A percentile compares a stretch with the other conserved stretches of the same genome.
These are phyloP conservation scores for Termitomyces sp. DNA, from an alignment of 768 basidiomycete genomes.

Conservation along the genomic window DNA sequence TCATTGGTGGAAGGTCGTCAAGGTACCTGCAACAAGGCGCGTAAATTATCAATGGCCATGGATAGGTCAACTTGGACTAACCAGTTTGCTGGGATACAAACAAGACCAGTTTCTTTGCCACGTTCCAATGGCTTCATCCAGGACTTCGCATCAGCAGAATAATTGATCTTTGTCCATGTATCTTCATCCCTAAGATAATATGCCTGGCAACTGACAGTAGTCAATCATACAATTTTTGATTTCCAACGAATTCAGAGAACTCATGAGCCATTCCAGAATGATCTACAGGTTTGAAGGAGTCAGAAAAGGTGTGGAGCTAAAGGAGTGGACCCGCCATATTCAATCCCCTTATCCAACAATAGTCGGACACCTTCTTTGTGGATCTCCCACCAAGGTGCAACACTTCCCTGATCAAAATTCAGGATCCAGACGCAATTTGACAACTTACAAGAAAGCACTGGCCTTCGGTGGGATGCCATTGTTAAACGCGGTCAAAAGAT, in stretches of 20 bases:
- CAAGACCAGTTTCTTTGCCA: conserved; percentile 57
- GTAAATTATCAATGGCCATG: too few species aligned
- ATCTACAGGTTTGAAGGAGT: background rate
- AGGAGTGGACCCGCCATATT: conserved; percentile 47
- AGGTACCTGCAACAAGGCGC: conserved; percentile 38
- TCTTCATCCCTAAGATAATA: conserved; percentile 68
- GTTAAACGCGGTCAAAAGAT: conserved; percentile 63
- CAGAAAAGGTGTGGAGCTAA: background rate
- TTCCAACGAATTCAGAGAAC: conserved; percentile 4
- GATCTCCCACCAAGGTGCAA: conserved; percentile 80
- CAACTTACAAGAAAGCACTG: background rate
- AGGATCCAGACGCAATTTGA: background rate
- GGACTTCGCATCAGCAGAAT: conserved; percentile 43
- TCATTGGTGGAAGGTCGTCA: conserved; percentile 73
- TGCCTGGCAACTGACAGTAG: conserved; percentile 41
- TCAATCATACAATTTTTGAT: background rate
- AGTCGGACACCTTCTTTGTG: conserved; percentile 60
- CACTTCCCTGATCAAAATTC: conserved; percentile 34
- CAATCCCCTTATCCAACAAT: conserved; percentile 65
- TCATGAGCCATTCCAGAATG: conserved; percentile 13
- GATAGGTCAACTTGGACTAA: conserved; percentile 14
- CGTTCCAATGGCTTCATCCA: conserved; percentile 74
- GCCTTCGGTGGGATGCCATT: conserved; percentile 48
- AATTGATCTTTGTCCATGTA: conserved; percentile 69
- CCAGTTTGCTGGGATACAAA: conserved; percentile 69